Evolutionary conservation across 2,329 filamentous ascomycete genomes (phyloP).

Genomic region (Penicillium sp.): DNA sequence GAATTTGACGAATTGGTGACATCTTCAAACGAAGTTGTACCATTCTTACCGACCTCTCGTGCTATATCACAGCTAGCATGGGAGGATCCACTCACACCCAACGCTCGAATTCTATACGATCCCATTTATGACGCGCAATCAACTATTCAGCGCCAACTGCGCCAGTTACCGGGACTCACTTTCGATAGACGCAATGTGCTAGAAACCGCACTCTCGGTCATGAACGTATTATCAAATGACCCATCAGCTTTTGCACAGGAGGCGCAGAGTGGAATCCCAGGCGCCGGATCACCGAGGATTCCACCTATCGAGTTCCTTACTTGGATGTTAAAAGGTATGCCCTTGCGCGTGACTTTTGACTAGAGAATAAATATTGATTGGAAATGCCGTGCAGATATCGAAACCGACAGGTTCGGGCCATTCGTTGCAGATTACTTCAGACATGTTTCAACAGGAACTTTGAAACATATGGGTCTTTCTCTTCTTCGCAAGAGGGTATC

Average conservation of each 20-base stretch:
- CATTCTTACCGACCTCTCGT: background rate
- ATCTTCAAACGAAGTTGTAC: background rate
- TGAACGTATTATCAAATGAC: conserved; percentile 5
- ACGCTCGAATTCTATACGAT: conserved; percentile 9
- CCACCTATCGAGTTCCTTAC: conserved; percentile 18
- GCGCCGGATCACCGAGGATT: conserved; percentile 5
- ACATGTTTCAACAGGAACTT: conserved; percentile 15
- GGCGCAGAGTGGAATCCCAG: background rate
- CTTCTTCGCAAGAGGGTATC: conserved; percentile 13
- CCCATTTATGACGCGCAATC: conserved; percentile 19
- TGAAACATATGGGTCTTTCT: conserved; percentile 23
- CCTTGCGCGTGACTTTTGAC: background rate
- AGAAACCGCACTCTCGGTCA: conserved; percentile 15
- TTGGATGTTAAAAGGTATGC: conserved; percentile 26
- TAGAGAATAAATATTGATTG: background rate
- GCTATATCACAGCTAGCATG: background rate
- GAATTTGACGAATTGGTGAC: background rate
- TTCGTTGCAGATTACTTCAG: conserved; percentile 24
- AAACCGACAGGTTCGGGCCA: conserved; percentile 14
- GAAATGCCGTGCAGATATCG: conserved; percentile 14
- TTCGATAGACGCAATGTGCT: conserved; percentile 12
- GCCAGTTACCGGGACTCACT: conserved; percentile 6
- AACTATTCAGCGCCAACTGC: conserved; percentile 11
- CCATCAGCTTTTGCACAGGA: background rate
- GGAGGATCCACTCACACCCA: background rate